Base-by-base conservation (phyloP, 1,284 basidiomycete species). In the Austroboletus niveus region DNA sequence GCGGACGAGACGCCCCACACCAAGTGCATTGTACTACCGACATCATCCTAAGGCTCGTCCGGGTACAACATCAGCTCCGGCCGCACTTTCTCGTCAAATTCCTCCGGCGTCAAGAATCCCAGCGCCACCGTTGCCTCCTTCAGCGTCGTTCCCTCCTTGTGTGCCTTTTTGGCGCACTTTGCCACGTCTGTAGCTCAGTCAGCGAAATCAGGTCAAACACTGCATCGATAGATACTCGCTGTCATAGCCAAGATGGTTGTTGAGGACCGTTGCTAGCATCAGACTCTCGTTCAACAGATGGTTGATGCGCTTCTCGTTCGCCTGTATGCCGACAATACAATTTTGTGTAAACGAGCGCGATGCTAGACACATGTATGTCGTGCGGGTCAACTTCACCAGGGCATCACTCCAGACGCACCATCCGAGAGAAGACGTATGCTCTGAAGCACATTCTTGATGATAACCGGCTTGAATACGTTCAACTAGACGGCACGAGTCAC, bases 381-480 rank as follows among this genome's bases (percentile, higher is more conserved):
- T 55, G 39, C 34, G 31, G 20, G 30, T 36, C 49, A 1, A 20
- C 15, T 41, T 29, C 12, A 39, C 48, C 35, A 30, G 17, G 17
- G 17, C 27, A 51, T 30, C 32, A 29, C 40, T 47, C 38, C 39
- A 14, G 43, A 48, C 54, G 57, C 75, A 81, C 95, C 97, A 74
- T 99, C 97, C 49, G 93, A 84, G 45, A 99, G 78, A 48, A 99
- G 76, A 22, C 96, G 87, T 69, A 99, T 95, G 68, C 92, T 95
- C 72, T 96, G 94, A 52, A 99, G 77, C 39, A 99, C 88, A 72
- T 98, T 99, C 78, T 95, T 97, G 74, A 96, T 94, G 61, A 99
- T 89, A 57, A 99, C 94, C 42, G 97, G 97, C 76, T 99, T 99
- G 83, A 98, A 99, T 29, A 99, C 97, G 73, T 99, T 99, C 64